Base-by-base conservation (phyloP, 1,139 yeast species). In the Wickerhamomyces sp. region DNA sequence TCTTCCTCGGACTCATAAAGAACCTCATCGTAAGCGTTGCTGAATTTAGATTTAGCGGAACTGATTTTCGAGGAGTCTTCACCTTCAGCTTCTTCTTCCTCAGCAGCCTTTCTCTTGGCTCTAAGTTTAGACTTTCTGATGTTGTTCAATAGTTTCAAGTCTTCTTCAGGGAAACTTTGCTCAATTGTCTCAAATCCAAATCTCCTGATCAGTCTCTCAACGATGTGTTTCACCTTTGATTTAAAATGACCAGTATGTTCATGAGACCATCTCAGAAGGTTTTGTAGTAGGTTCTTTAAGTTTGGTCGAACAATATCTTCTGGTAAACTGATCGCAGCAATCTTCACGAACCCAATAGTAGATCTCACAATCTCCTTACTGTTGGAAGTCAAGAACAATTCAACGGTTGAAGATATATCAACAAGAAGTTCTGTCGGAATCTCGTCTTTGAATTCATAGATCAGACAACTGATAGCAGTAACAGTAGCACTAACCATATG, bases 401-500 rank as follows among this genome's bases (percentile, higher is more conserved):
- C 95, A 33, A 91, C 85, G 1, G 96, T 87, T n/a, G 87, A 78
- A 17, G 88, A 75, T 35, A 91, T 70, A 55, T 89, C 96, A 45
- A 75, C 58, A 35, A 88, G 64, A 16, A 75, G 67, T 33, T 75
- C 74, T 38, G 70, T 49, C 15, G 77, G 71, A 47, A 83, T 62
- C 31, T 67, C 64, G 38, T 74, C 74, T 51, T 83, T 82, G 65
- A 87, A 93, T 60, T 91, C 97, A 58, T 78, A 91, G 29, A 91
- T 72, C 35, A 89, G 67, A 54, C 96, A 80, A 28, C 95, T 80
- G 37, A 91, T 69, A 0, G 96, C 95, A 8, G 96, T 87, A 46
- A 93, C 79, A 13, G 97, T 82, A 14, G 97, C 96, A 52, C 96
- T 85, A 31, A 91, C 84, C 96, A 89, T 89, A 59, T 89, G 95